Percentiles rank a stretch among this genome's conserved stretches.
Conservation (phyloP, 2,329 filamentous ascomycete genomes). For the Stemphylium beticola region DNA sequence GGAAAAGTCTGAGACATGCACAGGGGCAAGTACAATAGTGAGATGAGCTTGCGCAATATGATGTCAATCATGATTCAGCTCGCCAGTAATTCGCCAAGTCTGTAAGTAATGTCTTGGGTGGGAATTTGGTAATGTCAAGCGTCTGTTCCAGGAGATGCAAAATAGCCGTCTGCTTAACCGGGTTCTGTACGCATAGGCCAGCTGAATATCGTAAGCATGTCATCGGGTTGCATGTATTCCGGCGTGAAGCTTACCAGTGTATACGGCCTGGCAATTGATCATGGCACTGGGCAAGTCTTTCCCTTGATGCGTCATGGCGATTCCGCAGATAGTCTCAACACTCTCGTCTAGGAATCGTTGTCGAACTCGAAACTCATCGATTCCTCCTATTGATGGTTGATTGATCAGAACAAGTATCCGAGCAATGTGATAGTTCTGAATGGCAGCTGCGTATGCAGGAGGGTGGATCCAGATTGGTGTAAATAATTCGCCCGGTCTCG, state of each 20-base stretch:
- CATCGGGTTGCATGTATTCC: background rate
- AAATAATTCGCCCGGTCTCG: slow-evolving; percentile 22
- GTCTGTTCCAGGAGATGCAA: slow-evolving; percentile 36
- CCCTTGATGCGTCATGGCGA: slow-evolving; percentile 52
- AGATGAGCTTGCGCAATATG: background rate
- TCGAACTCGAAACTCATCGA: slow-evolving; percentile 55
- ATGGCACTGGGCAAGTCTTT: slow-evolving; percentile 37
- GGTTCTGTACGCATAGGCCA: slow-evolving; percentile 40
- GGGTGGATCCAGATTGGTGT: slow-evolving; percentile 40
- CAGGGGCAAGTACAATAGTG: too few relatives aligned
- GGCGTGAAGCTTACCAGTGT: slow-evolving; percentile 32
- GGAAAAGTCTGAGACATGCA: too few relatives aligned
- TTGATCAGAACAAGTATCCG: slow-evolving; percentile 61
- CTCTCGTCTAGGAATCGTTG: slow-evolving; percentile 56
- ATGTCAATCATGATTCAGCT: slow-evolving; percentile 22
- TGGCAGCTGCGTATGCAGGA: slow-evolving; percentile 49
- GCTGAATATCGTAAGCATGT: slow-evolving; percentile 22
- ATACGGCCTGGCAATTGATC: slow-evolving; percentile 37
- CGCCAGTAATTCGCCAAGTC: slow-evolving; percentile 41
- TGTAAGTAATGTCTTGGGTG: slow-evolving; percentile 35
- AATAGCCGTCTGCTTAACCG: slow-evolving; percentile 34
- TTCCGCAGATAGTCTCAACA: slow-evolving; percentile 58
- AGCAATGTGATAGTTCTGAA: slow-evolving; percentile 62
- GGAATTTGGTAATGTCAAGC: slow-evolving; percentile 38
- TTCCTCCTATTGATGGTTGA: slow-evolving; percentile 58